phyloP scores from a whole-genome alignment of 1,284 basidiomycete species.

The Austropuccinia psidii region DNA sequence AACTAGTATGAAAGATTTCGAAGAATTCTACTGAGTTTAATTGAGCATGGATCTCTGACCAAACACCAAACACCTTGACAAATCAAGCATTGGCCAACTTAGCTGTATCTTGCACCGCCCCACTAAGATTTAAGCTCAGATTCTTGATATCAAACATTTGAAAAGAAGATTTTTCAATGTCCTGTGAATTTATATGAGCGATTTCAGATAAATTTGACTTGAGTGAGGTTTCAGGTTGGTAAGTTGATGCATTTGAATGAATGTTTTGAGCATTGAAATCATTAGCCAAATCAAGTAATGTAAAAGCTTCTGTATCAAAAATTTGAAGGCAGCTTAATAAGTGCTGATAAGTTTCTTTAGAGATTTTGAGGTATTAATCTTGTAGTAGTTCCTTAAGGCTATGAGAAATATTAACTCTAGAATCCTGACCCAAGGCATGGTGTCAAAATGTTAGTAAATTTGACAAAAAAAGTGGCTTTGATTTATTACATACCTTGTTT shows the following conservation, averaged over 20 bases:
- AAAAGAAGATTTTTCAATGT: too few species aligned
- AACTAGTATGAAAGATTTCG: slow-evolving; percentile 71
- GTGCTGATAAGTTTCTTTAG: slow-evolving; percentile 59
- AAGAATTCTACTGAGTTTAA: slow-evolving; percentile 69
- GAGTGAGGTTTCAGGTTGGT: slow-evolving; percentile 1
- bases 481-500: slow-evolving; percentile 42
- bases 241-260: slow-evolving; percentile 4
- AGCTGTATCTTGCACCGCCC: slow-evolving; percentile 67
- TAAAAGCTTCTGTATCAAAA: slow-evolving; percentile 59
- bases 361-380: slow-evolving; percentile 59
- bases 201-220: too few species aligned
- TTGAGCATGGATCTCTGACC: slow-evolving; percentile 67
- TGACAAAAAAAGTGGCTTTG: slow-evolving; percentile 40
- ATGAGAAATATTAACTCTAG: slow-evolving; percentile 50
- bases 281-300: slow-evolving; percentile 42
- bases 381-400: slow-evolving; percentile 64
- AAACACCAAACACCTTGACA: slow-evolving; percentile 66
- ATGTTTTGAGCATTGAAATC: background rate
- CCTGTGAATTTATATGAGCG: too few species aligned
- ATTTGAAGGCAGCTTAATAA: slow-evolving; percentile 66
- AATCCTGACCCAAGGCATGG: slow-evolving; percentile 15
- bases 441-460: slow-evolving; percentile 10
- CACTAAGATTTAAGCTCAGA: slow-evolving; percentile 59
- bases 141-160: slow-evolving; percentile 43
- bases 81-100: slow-evolving; percentile 74